phyloP scores from a whole-genome alignment of 2,329 filamentous ascomycete species.

The Boeremia exigua region DNA sequence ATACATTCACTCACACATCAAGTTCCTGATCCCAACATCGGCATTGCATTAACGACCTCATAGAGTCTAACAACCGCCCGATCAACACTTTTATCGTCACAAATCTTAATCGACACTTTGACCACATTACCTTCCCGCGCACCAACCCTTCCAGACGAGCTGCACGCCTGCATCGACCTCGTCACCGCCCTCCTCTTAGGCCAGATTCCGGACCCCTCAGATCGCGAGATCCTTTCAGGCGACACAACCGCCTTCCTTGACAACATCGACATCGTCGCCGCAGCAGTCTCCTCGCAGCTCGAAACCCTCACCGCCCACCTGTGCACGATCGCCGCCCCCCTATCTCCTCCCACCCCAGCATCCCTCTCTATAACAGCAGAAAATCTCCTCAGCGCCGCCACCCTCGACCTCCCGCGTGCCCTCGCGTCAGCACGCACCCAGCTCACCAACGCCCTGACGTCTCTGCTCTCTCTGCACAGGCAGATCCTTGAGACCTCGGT shows the following conservation, averaged over 20 bases:
- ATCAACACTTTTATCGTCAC: conserved; percentile 38
- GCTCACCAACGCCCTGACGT: conserved; percentile 42
- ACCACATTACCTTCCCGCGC: conserved; percentile 42
- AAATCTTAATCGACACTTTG: conserved; percentile 46
- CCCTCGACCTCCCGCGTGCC: conserved; percentile 23
- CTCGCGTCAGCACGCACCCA: conserved; percentile 39
- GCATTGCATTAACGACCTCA: conserved; percentile 4
- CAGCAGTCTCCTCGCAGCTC: conserved; percentile 44
- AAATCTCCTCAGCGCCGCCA: conserved; percentile 19
- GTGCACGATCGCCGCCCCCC: conserved; percentile 40
- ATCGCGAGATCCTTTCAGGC: conserved; percentile 48
- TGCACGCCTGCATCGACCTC: conserved; percentile 53
- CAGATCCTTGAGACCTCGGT: conserved; percentile 48
- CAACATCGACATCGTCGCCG: conserved; percentile 45
- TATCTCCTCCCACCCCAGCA: conserved; percentile 15
- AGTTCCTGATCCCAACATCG: not conserved
- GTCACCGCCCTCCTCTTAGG: conserved; percentile 49
- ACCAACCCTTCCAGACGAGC: conserved; percentile 49
- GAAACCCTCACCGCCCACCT: conserved; percentile 38
- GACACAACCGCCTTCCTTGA: conserved; percentile 51
- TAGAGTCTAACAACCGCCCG: conserved; percentile 49
- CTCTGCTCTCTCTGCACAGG: conserved; percentile 47
- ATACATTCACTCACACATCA: not conserved
- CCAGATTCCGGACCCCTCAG: conserved; percentile 39
- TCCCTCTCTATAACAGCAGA: conserved; percentile 20